Evolutionary conservation across 2,329 filamentous ascomycete genomes (phyloP).

Genomic region (Lecanicillium sp.): DNA sequence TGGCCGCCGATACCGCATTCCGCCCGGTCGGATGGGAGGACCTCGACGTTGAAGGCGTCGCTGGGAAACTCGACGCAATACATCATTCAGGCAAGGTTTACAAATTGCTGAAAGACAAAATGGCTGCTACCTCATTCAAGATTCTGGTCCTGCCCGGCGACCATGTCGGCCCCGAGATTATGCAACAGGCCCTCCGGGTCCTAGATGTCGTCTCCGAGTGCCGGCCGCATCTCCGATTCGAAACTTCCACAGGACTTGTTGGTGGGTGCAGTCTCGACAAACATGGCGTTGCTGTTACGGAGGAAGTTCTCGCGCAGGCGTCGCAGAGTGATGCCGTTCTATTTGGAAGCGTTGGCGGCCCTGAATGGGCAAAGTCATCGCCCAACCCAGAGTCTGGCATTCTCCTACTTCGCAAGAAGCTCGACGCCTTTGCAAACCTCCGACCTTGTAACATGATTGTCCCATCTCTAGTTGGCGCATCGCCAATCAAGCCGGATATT

Average conservation of each 20-base stretch:
- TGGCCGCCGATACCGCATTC: no score
- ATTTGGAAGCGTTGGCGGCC: conserved; percentile 40
- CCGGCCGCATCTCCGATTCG: conserved; percentile 21
- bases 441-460: conserved; percentile 39
- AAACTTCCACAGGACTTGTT: conserved; percentile 18
- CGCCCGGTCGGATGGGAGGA: no score
- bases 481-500: conserved; percentile 36
- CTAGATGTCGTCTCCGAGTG: conserved; percentile 30
- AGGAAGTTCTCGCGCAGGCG: conserved; percentile 33
- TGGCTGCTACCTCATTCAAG: conserved; percentile 9
- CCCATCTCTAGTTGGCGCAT: conserved; percentile 28
- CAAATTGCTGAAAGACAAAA: conserved; percentile 2
- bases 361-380: conserved; percentile 32
- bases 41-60: no score
- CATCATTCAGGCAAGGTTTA: no score
- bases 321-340: conserved; percentile 34
- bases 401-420: conserved; percentile 28
- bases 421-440: conserved; percentile 43
- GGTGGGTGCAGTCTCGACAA: conserved; percentile 35
- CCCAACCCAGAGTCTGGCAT: conserved; percentile 38
- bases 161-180: conserved; percentile 39
- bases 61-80: no score
- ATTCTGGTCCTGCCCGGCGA: conserved; percentile 39
- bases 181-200: conserved; percentile 37
- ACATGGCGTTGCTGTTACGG: conserved; percentile 34